Evolutionary conservation across 2,329 filamentous ascomycete genomes (phyloP), one percentile per base, ranked within the genome.

Genomic region (Sarocladiaceae sp.): DNA sequence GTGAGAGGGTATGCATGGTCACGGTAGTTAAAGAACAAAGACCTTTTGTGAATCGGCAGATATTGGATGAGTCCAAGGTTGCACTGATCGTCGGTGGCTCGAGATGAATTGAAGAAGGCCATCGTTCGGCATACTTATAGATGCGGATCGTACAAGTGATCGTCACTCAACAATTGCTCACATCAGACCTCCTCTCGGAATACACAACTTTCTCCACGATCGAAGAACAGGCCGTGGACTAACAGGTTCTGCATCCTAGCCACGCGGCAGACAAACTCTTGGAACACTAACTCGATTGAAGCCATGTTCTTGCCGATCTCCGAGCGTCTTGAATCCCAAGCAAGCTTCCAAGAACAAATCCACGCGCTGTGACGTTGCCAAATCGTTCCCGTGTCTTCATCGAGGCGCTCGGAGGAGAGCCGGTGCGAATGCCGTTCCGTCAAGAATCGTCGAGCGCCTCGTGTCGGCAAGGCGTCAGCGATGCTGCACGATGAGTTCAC

Each of bases 81-180:
- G 44, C 44, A 48, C n/a, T 48, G 44, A 48, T 48, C 44, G 26
- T 33, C 44, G 26, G 44, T 48, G 26, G 44, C 44, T 48, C 26
- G 10, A 26, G 12, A 33, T 33, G 13, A n/a, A n/a, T n/a, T n/a
- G n/a, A 18, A 20, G 28, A 46, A 6, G 44, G 28, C 23, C 44
- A 33, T 33, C n/a, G 44, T 48, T 18, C 26, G 26, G 11, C 11
- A 6, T 48, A 48, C 44, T 48, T 48, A 48, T 48, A 48, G 7
- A 48, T 33, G n/a, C 12, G 13, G 25, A 33, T 33, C 44, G 4
- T 33, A 26, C 11, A 33, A 18, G 28, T 3, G 17, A 5, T 10
- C 10, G 8, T 33, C 29, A 33, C 15, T 15, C 15, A 33, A 10
- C 29, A 10, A 8, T 33, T 33, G 29, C 29, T 15, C 29, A 10